A percentile compares a stretch with the other conserved stretches of the same genome.
Conservation (phyloP, 73 alveolate species). For the Tetrahymena thermophila region DNA sequence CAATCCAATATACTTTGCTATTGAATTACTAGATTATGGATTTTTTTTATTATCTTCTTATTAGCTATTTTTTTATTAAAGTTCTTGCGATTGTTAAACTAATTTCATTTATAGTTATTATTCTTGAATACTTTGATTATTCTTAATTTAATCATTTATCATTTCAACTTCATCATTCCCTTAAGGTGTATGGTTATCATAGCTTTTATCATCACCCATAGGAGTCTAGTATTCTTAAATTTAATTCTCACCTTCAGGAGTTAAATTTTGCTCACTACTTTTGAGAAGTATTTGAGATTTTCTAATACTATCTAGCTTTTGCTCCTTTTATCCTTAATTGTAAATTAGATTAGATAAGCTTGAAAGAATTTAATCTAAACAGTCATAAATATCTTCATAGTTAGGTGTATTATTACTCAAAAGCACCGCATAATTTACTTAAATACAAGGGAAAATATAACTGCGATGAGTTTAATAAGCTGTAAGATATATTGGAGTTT, state of each 20-base stretch:
- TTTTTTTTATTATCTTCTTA: not conserved
- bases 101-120: not conserved
- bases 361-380: not conserved
- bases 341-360: not conserved
- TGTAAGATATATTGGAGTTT: not conserved
- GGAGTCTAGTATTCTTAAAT: not conserved
- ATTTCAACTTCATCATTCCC: not conserved
- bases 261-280: not conserved
- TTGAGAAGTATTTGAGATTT: not conserved
- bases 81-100: not conserved
- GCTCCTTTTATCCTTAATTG: not conserved
- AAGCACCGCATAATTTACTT: not conserved
- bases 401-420: not conserved
- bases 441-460: not conserved
- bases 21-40: not conserved
- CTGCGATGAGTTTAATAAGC: not conserved
- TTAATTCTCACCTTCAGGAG: not conserved
- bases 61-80: not conserved
- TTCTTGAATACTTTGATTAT: not conserved
- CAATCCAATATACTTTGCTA: not conserved
- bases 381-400: not conserved
- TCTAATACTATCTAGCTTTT: not conserved
- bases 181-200: not conserved
- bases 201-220: not conserved
- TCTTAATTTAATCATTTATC: not conserved